phyloP scores from a whole-genome alignment of 2,329 filamentous ascomycete species.

The Beauveria bassiana region DNA sequence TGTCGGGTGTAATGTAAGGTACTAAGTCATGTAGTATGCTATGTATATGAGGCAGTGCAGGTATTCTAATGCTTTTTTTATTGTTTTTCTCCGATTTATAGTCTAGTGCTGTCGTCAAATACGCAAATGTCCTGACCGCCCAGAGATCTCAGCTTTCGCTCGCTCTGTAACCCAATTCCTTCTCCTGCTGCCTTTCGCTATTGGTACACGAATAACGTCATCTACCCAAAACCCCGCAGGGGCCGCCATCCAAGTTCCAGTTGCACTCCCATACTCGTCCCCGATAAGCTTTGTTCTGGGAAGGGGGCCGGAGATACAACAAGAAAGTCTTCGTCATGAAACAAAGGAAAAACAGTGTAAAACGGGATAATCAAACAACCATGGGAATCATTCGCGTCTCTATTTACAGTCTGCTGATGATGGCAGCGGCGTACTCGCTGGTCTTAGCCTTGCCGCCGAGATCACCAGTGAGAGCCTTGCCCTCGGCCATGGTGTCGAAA shows the following conservation, averaged over 20 bases:
- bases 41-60: not conserved
- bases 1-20: not conserved
- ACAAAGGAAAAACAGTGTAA: constrained; percentile 7
- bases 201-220: constrained; percentile 11
- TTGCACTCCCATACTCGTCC: not conserved
- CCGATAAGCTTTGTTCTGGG: not conserved
- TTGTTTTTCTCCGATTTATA: constrained; percentile 2
- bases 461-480: constrained; percentile 93
- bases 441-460: constrained; percentile 96
- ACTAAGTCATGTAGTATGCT: not conserved
- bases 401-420: constrained; percentile 62
- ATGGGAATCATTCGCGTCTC: not conserved
- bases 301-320: not conserved
- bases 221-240: constrained; percentile 6
- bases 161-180: constrained; percentile 4
- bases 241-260: not conserved
- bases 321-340: constrained; percentile 1
- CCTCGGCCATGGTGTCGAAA: constrained; percentile 91
- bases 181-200: not conserved
- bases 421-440: constrained; percentile 84
- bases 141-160: not conserved
- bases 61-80: constrained; percentile 10
- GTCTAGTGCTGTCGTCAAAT: not conserved
- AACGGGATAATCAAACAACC: constrained; percentile 11
- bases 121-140: not conserved